Evolutionary conservation across 306 rosid species (phyloP).

Genomic region (Acmispon strigosus): DNA sequence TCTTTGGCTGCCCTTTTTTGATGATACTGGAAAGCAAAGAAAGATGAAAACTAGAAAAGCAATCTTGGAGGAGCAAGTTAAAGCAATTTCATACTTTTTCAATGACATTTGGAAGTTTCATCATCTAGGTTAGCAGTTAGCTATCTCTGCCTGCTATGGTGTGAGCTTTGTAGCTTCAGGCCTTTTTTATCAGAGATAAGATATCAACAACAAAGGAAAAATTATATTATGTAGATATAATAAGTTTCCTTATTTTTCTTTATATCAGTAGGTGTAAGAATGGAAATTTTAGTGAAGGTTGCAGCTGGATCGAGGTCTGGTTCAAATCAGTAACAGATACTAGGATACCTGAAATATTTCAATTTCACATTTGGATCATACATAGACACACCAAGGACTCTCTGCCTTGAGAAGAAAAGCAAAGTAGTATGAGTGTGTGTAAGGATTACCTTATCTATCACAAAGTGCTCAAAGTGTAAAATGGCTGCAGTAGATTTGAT

Average conservation of each 20-base stretch:
- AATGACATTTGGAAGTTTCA: neutral
- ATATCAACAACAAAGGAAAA: neutral
- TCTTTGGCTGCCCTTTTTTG: neutral
- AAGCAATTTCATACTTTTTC: neutral
- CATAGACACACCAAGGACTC: neutral
- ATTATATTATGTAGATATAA: conserved; percentile 38
- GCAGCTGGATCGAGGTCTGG: neutral
- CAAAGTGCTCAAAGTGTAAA: neutral
- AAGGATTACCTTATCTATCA: neutral
- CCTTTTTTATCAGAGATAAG: neutral
- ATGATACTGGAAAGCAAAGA: conserved; percentile 13
- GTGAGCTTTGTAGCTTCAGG: no score
- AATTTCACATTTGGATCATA: neutral
- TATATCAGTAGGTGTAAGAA: neutral
- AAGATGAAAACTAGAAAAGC: neutral
- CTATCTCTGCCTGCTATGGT: no score
- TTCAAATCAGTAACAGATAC: neutral
- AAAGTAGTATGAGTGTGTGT: neutral
- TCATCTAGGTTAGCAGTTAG: neutral
- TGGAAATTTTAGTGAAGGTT: neutral
- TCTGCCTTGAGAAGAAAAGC: neutral
- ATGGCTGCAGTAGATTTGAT: neutral
- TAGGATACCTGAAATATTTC: neutral
- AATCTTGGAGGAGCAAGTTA: neutral
- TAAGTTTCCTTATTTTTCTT: neutral